A percentile compares a stretch with the other conserved stretches of the same genome.
Conservation (phyloP, 768 basidiomycete genomes). For the Austroboletus festivus region DNA sequence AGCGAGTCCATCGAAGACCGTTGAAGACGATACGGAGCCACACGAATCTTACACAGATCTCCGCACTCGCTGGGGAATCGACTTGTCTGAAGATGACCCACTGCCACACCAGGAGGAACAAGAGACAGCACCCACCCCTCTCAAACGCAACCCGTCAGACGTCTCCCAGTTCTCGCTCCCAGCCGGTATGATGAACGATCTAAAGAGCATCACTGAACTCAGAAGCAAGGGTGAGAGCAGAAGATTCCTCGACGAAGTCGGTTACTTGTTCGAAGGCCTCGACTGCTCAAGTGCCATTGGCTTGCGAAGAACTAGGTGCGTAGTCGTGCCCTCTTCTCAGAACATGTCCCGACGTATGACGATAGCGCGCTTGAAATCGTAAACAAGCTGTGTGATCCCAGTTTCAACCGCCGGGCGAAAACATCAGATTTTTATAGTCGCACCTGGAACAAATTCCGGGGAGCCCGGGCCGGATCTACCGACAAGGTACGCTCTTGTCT, state of each 20-base stretch:
- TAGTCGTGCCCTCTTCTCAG: background rate
- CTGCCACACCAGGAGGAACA: constrained; percentile 29
- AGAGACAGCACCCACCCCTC: background rate
- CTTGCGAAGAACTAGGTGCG: constrained; percentile 67
- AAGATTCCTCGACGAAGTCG: constrained; percentile 79
- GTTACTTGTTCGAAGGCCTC: constrained; percentile 82
- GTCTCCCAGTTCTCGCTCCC: constrained; percentile 43
- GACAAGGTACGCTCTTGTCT: constrained; percentile 49
- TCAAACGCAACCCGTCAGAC: constrained; percentile 28
- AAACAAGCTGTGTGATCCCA: constrained; percentile 65
- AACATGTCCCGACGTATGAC: background rate
- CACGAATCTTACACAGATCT: constrained; percentile 77
- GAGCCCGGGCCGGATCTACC: constrained; percentile 55
- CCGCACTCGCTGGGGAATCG: constrained; percentile 78
- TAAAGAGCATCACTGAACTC: constrained; percentile 79
- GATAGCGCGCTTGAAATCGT: constrained; percentile 73
- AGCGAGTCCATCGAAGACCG: constrained; percentile 25
- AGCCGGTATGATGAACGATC: constrained; percentile 63
- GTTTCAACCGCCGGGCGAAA: constrained; percentile 78
- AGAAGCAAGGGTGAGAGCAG: constrained; percentile 77
- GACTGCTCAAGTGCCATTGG: constrained; percentile 47
- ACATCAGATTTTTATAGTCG: constrained; percentile 67
- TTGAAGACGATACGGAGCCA: constrained; percentile 48
- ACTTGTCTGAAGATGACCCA: constrained; percentile 73
- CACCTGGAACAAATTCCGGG: constrained; percentile 65